Base-by-base conservation (phyloP, 768 basidiomycete genomes). In the Mycena chlorophos region DNA sequence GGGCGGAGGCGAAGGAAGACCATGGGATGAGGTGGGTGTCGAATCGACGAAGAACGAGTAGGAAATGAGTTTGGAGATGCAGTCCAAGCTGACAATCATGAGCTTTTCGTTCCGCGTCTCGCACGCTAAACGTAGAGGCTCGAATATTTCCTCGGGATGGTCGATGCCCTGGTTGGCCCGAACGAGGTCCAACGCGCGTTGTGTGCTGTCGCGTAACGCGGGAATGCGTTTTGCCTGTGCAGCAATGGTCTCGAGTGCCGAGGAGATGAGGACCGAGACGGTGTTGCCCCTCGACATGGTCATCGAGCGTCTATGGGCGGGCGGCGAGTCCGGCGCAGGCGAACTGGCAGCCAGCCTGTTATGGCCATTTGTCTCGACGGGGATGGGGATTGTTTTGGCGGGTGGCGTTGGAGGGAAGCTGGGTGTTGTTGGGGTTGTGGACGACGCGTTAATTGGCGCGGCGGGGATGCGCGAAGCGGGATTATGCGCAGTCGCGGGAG, bases 61-160 rank as follows among this genome's bases (percentile, higher is more conserved):
- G 5, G 94, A 95, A 59, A 98, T 91, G 62, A 99, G 84, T 72
- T 99, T 99, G 52, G 94, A 92, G 57, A 98, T 94, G 66, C 97
- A 95, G 71, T 99, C 97, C 69, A 99, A 76, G 64, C 95, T 96
- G 17, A 94, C 91, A 68, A 97, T 92, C 88, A 94, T 91, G 29
- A 98, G 82, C 63, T 93, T 93, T 69, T 98, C 94, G 60, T 81
- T 90, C 49, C 87, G 83, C 3, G 95, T 98, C 76, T 98, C 96
- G 74, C 97, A 98, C 8, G 97, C 97, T 50, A 98, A 78, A 47
- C 92, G 85, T 52, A 99, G 79, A n/a, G 97, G 95, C 65, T 97
- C 93, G 66, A 99, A 93, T 49, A 98, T 90, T 66, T 94, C 89
- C 55, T 91, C 80, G 34, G 93, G 92, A 49, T 71, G 76, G 66